phyloP scores from a whole-genome alignment of 1,284 basidiomycete genomes.

The Irpex rosettiformis region DNA sequence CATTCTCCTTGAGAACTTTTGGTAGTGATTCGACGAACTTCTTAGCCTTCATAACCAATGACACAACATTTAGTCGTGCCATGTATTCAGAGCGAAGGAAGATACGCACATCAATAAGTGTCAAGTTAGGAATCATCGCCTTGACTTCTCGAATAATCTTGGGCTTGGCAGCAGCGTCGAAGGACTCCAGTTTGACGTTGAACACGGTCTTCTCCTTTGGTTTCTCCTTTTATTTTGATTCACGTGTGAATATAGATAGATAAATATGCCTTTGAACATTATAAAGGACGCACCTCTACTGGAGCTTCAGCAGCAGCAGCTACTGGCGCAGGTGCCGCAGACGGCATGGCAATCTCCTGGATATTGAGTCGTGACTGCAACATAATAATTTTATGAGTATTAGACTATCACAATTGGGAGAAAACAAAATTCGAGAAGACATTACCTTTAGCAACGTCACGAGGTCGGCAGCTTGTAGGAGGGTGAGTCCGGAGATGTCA shows the following conservation, averaged over 20 bases:
- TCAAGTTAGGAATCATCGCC: slow-evolving; percentile 90
- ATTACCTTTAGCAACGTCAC: slow-evolving; percentile 88
- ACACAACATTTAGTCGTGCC: neutral
- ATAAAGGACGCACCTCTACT: slow-evolving; percentile 48
- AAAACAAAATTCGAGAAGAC: neutral
- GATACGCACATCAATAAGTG: slow-evolving; percentile 86
- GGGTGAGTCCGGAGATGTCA: slow-evolving; percentile 86
- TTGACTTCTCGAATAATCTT: slow-evolving; percentile 99
- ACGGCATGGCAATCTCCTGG: slow-evolving; percentile 94
- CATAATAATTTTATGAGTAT: neutral
- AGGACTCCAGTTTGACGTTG: slow-evolving; percentile 91
- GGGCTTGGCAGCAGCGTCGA: slow-evolving; percentile 87
- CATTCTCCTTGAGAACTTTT: slow-evolving; percentile 92
- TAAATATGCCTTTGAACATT: neutral
- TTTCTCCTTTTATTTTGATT: slow-evolving; percentile 66
- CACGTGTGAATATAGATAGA: slow-evolving; percentile 10
- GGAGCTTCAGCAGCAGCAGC: slow-evolving; percentile 57
- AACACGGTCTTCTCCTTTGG: slow-evolving; percentile 99
- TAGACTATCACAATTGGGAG: neutral
- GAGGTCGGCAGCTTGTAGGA: slow-evolving; percentile 97
- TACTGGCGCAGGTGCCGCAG: slow-evolving; percentile 62
- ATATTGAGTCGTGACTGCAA: slow-evolving; percentile 89
- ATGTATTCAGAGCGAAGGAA: slow-evolving; percentile 2
- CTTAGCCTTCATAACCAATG: slow-evolving; percentile 72
- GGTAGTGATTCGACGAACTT: slow-evolving; percentile 98